These are phyloP conservation scores for Monosporozyma aerobia DNA, from an alignment of 805 yeast species.

Conservation along the genomic window DNA sequence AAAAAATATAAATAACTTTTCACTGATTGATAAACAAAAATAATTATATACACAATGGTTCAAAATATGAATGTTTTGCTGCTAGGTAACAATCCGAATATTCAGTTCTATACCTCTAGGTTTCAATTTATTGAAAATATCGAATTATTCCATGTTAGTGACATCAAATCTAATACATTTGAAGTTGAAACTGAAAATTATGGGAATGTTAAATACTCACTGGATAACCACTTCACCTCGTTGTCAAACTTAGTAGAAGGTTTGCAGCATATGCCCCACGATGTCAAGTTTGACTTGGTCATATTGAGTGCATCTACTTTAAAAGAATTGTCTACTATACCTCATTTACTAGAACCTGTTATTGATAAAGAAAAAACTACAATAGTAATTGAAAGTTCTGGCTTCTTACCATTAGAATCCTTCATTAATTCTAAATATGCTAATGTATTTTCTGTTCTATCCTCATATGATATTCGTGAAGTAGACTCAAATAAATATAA, in stretches of 20 bases:
- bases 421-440: slow-evolving; percentile 36
- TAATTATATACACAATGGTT: slow-evolving; percentile 1
- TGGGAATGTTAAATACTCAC: slow-evolving; percentile 10
- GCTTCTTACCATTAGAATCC: slow-evolving; percentile 60
- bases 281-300: slow-evolving; percentile 33
- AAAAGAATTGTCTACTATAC: slow-evolving; percentile 38
- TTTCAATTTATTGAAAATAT: slow-evolving; percentile 14
- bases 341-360: slow-evolving; percentile 29
- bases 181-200: slow-evolving; percentile 12
- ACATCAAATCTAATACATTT: slow-evolving; percentile 13
- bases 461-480: slow-evolving; percentile 45
- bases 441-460: slow-evolving; percentile 44
- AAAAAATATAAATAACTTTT: neutral
- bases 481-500: slow-evolving; percentile 25
- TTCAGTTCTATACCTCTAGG: slow-evolving; percentile 18
- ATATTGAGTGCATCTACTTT: slow-evolving; percentile 39
- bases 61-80: slow-evolving; percentile 12
- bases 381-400: slow-evolving; percentile 55
- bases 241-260: slow-evolving; percentile 10
- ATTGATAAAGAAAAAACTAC: slow-evolving; percentile 34
- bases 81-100: slow-evolving; percentile 19
- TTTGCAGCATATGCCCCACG: neutral
- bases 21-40: neutral
- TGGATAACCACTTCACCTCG: slow-evolving; percentile 22
- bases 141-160: slow-evolving; percentile 16